Evolutionary conservation across 2,329 filamentous ascomycete species (phyloP).

Genomic region (Paecilomyces formosus): DNA sequence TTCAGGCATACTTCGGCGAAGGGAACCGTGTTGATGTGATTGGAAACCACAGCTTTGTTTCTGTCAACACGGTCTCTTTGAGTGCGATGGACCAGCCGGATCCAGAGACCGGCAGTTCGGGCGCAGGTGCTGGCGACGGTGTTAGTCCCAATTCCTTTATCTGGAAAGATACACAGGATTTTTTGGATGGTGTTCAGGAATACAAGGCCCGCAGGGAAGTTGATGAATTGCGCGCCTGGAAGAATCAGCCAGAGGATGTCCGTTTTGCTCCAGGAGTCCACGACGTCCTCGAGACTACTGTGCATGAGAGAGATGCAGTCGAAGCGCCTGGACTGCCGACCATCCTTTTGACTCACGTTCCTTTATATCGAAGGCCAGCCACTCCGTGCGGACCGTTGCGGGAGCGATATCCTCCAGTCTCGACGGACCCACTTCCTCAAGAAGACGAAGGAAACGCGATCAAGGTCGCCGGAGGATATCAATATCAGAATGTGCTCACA

Average conservation of each 20-base stretch:
- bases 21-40: slow-evolving; percentile 86
- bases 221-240: slow-evolving; percentile 59
- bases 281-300: slow-evolving; percentile 44
- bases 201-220: slow-evolving; percentile 61
- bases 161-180: slow-evolving; percentile 68
- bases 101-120: slow-evolving; percentile 37
- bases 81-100: slow-evolving; percentile 62
- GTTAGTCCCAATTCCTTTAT: slow-evolving; percentile 53
- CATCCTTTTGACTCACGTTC: slow-evolving; percentile 83
- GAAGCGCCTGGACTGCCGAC: slow-evolving; percentile 64
- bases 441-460: slow-evolving; percentile 71
- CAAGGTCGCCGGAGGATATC: slow-evolving; percentile 69
- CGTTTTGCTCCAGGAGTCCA: slow-evolving; percentile 54
- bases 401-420: slow-evolving; percentile 71
- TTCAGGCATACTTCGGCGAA: slow-evolving; percentile 82
- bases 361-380: slow-evolving; percentile 71
- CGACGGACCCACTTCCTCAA: slow-evolving; percentile 49
- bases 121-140: slow-evolving; percentile 39
- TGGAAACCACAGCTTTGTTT: slow-evolving; percentile 92
- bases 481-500: slow-evolving; percentile 92
- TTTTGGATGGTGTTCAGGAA: slow-evolving; percentile 60
- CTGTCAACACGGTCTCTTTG: slow-evolving; percentile 79
- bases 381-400: slow-evolving; percentile 83
- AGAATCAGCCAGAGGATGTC: slow-evolving; percentile 51
- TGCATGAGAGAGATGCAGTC: slow-evolving; percentile 13